Base-by-base conservation (phyloP, 352 stramenopile genomes). In the Globisporangium parvum region DNA sequence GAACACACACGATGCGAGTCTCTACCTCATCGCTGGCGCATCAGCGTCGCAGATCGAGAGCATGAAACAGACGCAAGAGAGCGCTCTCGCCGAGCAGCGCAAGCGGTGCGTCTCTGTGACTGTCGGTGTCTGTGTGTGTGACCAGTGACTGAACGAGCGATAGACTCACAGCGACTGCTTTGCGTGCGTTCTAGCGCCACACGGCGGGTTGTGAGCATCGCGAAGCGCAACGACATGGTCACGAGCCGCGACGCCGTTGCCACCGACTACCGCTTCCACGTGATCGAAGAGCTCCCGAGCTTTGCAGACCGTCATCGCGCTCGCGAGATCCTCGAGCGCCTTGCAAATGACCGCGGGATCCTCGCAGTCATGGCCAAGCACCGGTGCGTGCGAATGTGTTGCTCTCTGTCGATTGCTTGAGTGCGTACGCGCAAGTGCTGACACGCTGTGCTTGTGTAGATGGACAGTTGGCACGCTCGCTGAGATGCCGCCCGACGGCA, bases 401-500 rank as follows among this genome's bases (percentile, higher is more conserved):
- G 6, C 31, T 42, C 5, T 37, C 11, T 20, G 23, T 18, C 11
- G 45, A 20, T 18, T 15, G 18, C 39, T n/a, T 20, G 8, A 9
- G 28, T 6, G 0, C 4, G 18, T 5, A n/a, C 39, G 12, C 5
- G 23, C 3, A 18, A 15, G n/a, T 28, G 41, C 0, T 21, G 18
- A 49, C 17, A 31, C 26, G 4, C 20, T 21, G 26, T 63, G 18
- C 28, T 28, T 51, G 3, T 18, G 9, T 21, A 90, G 79, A 53
- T 97, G 88, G 89, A 91, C 62, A 17, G 91, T 97, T 6, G 86
- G 88, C 0, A 69, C 67, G 0, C 73, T 97, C 9, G 85, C 77
- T 2, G 89, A 97, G 63, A 93, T 97, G 80, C 85, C 87, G 24
- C 89, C 91, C 0, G 88, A 97, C 58, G 89, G 89, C 10, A 95